A percentile compares a stretch with the other conserved stretches of the same genome.
Conservation (phyloP, 2,329 filamentous ascomycete species). For the Cytospora paraplurivora region DNA sequence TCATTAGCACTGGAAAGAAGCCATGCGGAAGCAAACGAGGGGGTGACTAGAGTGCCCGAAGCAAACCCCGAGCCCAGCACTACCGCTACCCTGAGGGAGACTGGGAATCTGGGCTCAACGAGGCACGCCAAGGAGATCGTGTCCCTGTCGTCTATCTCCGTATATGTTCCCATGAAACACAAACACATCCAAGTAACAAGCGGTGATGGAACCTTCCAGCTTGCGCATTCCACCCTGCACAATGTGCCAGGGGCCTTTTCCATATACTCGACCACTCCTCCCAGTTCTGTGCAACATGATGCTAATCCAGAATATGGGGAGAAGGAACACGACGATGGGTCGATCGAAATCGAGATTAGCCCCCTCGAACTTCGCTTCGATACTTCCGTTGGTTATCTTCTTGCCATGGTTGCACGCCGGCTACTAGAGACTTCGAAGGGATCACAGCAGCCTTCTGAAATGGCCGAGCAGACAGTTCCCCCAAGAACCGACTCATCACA, state of each 20-base stretch:
- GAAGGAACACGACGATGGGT: slow-evolving; percentile 36
- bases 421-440: slow-evolving; percentile 49
- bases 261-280: slow-evolving; percentile 38
- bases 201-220: slow-evolving; percentile 3
- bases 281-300: slow-evolving; percentile 24
- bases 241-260: slow-evolving; percentile 66
- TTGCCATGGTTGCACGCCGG: slow-evolving; percentile 53
- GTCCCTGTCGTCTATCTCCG: slow-evolving; percentile 51
- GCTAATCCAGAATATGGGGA: slow-evolving; percentile 22
- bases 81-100: slow-evolving; percentile 42
- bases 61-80: slow-evolving; percentile 29
- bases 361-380: slow-evolving; percentile 58
- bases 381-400: slow-evolving; percentile 56
- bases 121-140: slow-evolving; percentile 59
- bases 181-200: slow-evolving; percentile 44
- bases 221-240: slow-evolving; percentile 17
- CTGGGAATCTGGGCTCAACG: slow-evolving; percentile 56
- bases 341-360: slow-evolving; percentile 54
- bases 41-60: background rate
- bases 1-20: background rate
- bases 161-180: slow-evolving; percentile 57
- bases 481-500: slow-evolving; percentile 30
- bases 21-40: background rate
- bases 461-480: slow-evolving; percentile 27
- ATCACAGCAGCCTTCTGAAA: background rate